A percentile compares a stretch with the other conserved stretches of the same genome.
Evolutionary conservation across 2,329 filamentous ascomycete genomes (phyloP).

Genomic region (Fonsecaea erecta): DNA sequence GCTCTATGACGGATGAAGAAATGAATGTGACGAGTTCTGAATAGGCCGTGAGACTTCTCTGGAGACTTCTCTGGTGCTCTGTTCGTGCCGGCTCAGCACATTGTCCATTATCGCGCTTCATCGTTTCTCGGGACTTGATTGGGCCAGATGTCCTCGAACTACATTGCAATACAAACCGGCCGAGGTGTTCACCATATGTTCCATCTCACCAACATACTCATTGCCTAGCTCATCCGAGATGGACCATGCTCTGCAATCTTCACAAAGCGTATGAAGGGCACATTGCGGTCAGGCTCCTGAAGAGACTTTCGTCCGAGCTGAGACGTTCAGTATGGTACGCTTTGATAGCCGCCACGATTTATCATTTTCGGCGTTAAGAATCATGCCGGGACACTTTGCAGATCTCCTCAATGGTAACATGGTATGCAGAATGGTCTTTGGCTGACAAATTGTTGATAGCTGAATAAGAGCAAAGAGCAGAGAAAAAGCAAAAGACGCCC

Average conservation of each 20-base stretch:
- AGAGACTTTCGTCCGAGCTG: too few relatives aligned
- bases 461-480: background rate
- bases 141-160: too few relatives aligned
- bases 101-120: background rate
- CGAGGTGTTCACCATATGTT: too few relatives aligned
- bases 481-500: background rate
- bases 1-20: background rate
- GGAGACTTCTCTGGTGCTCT: background rate
- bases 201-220: too few relatives aligned
- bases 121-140: background rate
- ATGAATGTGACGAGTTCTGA: background rate
- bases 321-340: too few relatives aligned
- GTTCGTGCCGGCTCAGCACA: background rate
- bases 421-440: too few relatives aligned
- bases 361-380: too few relatives aligned
- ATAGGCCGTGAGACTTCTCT: too few relatives aligned
- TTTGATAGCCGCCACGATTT: background rate
- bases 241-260: too few relatives aligned
- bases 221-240: too few relatives aligned
- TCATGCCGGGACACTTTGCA: background rate
- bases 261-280: background rate
- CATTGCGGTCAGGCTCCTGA: background rate
- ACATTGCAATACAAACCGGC: background rate
- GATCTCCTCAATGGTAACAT: background rate
- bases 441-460: too few relatives aligned